Percentiles rank a stretch among this genome's conserved stretches.
These are phyloP conservation scores for Pulicaria dysenterica DNA, from an alignment of 129 eudicot genomes.

Conservation along the genomic window DNA sequence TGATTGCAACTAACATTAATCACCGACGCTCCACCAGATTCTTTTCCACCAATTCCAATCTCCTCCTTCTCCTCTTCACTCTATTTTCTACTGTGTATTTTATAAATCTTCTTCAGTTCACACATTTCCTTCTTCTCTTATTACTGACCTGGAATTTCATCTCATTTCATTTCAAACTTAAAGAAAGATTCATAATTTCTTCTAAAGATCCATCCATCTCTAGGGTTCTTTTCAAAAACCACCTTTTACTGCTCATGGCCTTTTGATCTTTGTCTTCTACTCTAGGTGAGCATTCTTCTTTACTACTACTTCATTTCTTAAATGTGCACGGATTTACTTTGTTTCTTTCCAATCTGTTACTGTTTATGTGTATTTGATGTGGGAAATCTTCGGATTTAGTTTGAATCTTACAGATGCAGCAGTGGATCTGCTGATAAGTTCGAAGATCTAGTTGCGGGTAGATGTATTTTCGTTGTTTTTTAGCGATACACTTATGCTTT, in stretches of 20 bases:
- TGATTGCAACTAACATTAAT: slow-evolving; percentile 28
- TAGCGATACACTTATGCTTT: slow-evolving; percentile 1
- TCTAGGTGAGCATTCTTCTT: slow-evolving; percentile 32
- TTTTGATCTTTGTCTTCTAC: slow-evolving; percentile 40
- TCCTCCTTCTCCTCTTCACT: slow-evolving; percentile 19
- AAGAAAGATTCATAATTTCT: slow-evolving; percentile 20
- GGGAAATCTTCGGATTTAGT: slow-evolving; percentile 27
- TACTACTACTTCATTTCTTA: slow-evolving; percentile 6
- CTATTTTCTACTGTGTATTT: slow-evolving; percentile 10
- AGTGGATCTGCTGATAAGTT: slow-evolving; percentile 50
- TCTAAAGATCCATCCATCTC: slow-evolving; percentile 28
- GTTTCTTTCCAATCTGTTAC: background rate
- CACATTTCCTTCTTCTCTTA: background rate
- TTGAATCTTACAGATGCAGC: slow-evolving; percentile 30
- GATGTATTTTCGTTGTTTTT: slow-evolving; percentile 22
- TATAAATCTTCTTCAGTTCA: slow-evolving; percentile 9
- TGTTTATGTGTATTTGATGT: slow-evolving; percentile 5
- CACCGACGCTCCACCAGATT: slow-evolving; percentile 47
- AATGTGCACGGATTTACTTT: slow-evolving; percentile 31
- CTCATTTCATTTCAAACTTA: slow-evolving; percentile 22
- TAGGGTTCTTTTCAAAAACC: slow-evolving; percentile 28
- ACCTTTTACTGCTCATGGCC: slow-evolving; percentile 32
- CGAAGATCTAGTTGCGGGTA: slow-evolving; percentile 52
- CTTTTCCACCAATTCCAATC: slow-evolving; percentile 27
- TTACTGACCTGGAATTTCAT: slow-evolving; percentile 20